Conservation (phyloP, 1,284 basidiomycete genomes). For the Cutaneotrichosporon cutaneum region DNA sequence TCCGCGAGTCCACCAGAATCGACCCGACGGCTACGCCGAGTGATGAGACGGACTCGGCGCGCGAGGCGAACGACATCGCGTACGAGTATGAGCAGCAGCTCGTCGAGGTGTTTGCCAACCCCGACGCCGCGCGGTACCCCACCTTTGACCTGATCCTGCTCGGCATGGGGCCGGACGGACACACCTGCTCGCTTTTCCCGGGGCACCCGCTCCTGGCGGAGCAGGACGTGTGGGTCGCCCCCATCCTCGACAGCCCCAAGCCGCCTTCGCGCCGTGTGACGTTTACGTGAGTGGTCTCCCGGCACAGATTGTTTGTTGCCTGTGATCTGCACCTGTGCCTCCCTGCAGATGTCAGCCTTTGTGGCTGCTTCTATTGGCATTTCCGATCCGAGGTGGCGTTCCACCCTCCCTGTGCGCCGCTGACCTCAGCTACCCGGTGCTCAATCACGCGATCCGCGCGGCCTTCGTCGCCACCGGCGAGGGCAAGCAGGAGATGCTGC, state of each 20-base stretch:
- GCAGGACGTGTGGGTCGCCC: conserved; percentile 90
- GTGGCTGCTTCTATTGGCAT: not conserved
- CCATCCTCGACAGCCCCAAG: conserved; percentile 90
- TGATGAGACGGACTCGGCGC: conserved; percentile 33
- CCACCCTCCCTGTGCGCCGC: not conserved
- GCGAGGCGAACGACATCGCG: conserved; percentile 75
- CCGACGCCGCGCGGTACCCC: conserved; percentile 87
- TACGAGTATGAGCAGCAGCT: conserved; percentile 94
- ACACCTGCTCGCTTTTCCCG: conserved; percentile 96
- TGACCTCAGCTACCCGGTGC: conserved; percentile 65
- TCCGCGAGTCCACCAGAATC: conserved; percentile 55
- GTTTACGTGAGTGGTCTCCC: conserved; percentile 43
- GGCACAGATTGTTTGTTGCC: too few species aligned
- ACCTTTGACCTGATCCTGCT: conserved; percentile 92
- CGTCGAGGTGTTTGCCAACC: conserved; percentile 83
- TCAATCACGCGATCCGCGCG: conserved; percentile 84
- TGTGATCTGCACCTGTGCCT: not conserved
- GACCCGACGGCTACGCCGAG: conserved; percentile 54
- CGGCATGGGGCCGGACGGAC: conserved; percentile 91
- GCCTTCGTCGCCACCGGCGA: conserved; percentile 85
- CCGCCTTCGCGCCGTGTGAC: conserved; percentile 87
- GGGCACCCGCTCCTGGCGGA: conserved; percentile 81
- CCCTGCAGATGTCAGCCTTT: not conserved
- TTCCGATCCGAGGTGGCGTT: not conserved
- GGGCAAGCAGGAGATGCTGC: conserved; percentile 77